Base-by-base conservation (phyloP, 1,284 basidiomycete genomes). In the Ustilago cynodontis region DNA sequence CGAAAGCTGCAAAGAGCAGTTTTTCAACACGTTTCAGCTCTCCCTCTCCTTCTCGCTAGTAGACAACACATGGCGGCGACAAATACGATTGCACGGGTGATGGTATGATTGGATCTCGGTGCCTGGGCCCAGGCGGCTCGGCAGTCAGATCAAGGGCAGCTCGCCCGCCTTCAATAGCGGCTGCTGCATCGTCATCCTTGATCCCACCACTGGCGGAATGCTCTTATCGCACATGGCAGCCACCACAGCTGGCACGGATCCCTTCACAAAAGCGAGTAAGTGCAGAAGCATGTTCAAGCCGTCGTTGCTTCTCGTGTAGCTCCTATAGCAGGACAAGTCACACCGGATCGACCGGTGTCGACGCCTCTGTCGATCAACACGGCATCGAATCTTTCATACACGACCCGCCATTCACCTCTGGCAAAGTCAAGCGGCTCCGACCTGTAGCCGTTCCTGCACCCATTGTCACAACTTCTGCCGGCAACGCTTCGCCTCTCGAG, bases 71-170 rank as follows among this genome's bases (percentile, higher is more conserved):
- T 68, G 71, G 41, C 49, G 58, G 55, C 58, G 49, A 6, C 20
- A 37, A 58, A 41, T 59, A 47, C 41, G 14, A 6, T 24, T 35
- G 29, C 57, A 50, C 57, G 50, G 59, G 71, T 68, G 65, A 62
- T 75, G 72, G 67, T 55, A 75, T 75, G 72, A 75, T 66, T 51
- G 72, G 65, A 51, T 47, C 64, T 61, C 59, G 66, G 51, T 67
- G 72, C 67, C 72, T 66, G 57, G 64, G 59, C 52, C 47, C 50
- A 49, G 61, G 67, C 35, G 59, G 67, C 53, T 49, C 67, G 59
- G 67, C 63, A 50, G 28, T 53, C 53, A 45, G 45, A 63, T 63
- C 63, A 1, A 47, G 47, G 39, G 57, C 66, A 45, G 54, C 64
- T 65, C 65, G 56, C 24, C 31, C 59, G 11, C 59, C 49, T 5